Base-by-base conservation (phyloP, 768 basidiomycete genomes). In the Amanita exitialis region DNA sequence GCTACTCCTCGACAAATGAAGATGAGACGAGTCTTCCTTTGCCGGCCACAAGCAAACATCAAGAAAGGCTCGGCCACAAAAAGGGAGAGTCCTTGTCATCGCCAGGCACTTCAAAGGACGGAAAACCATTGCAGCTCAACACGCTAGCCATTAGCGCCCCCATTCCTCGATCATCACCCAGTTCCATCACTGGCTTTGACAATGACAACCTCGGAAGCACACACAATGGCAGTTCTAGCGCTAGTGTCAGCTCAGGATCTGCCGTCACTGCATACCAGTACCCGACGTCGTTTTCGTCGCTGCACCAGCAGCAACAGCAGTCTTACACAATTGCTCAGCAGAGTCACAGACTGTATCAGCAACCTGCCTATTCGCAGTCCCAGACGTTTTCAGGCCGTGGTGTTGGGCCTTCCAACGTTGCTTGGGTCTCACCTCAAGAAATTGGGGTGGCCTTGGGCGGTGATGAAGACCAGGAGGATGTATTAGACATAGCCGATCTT, bases 111-210 rank as follows among this genome's bases (percentile, higher is more conserved):
- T 34, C 56, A 47, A 44, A 58, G 55, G 57, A 58, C 48, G 50
- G 59, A 44, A 43, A 54, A 38, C 42, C 54, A 49, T 32, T 32
- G 28, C 53, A 55, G 28, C 50, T 54, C 20, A 51, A 58, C 45
- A 58, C 60, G 4, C 55, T 57, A n/a, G 55, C 55, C 39, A 70
- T 66, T 48, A 70, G 69, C 50, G 48, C 63, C 32, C 68, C 69
- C 32, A 68, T 70, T 43, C 66, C 64, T 2, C 61, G 65, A 10
- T 59, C 61, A 4, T 58, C 64, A 1, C 58, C 67, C 4, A 62
- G 59, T 47, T 65, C 67, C 1, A 57, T 69, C n/a, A 67, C 68
- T 1, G 69, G 67, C 1, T 62, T 65, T 35, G 61, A 66, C 44
- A 54, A 49, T 35, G 47, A 49, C 36, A 47, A 47, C 20, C 7